These are phyloP conservation scores for Eucalyptus polyanthemos DNA, from an alignment of 345 rosid species.

Conservation along the genomic window DNA sequence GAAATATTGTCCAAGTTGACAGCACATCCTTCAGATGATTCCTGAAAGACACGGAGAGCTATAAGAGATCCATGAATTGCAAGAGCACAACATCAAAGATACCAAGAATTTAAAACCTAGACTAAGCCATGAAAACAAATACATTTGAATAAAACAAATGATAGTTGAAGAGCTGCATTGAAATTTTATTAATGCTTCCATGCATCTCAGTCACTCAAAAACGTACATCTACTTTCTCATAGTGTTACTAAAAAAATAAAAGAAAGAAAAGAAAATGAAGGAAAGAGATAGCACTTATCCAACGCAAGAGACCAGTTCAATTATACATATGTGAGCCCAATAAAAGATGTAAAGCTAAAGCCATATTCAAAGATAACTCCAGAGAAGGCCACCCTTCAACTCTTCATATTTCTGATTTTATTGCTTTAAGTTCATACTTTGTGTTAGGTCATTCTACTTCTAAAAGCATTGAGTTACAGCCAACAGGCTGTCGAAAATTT, in stretches of 20 bases:
- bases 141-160: slow-evolving; percentile 10
- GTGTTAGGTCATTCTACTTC: neutral
- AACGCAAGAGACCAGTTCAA: neutral
- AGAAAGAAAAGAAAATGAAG: neutral
- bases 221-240: neutral
- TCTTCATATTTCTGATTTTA: neutral
- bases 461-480: neutral
- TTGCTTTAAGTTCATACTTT: neutral
- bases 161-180: neutral
- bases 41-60: slow-evolving; percentile 17
- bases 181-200: neutral
- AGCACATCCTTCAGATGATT: slow-evolving; percentile 11
- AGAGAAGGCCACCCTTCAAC: neutral
- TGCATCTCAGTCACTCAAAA: neutral
- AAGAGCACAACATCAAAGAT: neutral
- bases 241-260: neutral
- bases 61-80: neutral
- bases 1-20: neutral
- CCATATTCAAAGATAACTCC: neutral
- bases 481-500: neutral
- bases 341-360: neutral
- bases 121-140: neutral
- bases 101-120: neutral
- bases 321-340: neutral
- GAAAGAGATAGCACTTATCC: neutral